Conservation (phyloP, 139 green algal genomes). For the Coelastrella sp. region DNA sequence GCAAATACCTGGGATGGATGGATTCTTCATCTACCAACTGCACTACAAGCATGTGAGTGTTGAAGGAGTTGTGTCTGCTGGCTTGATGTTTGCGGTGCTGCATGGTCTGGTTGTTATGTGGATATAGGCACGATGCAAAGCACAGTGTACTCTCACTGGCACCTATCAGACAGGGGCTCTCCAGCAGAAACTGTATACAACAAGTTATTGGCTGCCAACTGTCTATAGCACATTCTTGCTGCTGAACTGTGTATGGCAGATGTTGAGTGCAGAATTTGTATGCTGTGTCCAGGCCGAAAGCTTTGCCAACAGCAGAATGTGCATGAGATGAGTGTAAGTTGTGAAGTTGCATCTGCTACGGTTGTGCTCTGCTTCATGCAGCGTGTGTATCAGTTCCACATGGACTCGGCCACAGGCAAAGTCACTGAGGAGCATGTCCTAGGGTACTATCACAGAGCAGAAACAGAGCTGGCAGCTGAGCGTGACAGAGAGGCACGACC, state of each 20-base stretch:
- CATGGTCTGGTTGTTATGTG: no score
- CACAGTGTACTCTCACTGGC: no score
- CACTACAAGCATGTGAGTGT: slow-evolving; percentile 20
- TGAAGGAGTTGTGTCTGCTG: not conserved
- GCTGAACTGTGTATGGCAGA: no score
- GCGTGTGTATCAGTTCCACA: slow-evolving; percentile 31
- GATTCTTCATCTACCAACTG: slow-evolving; percentile 36
- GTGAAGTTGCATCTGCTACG: not conserved
- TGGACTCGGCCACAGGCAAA: not conserved
- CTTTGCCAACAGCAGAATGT: no score
- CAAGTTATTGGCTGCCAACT: no score
- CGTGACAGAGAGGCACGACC: not conserved
- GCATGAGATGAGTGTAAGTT: no score
- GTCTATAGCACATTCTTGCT: no score
- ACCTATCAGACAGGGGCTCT: no score
- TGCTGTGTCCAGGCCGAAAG: no score
- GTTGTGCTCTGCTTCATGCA: not conserved
- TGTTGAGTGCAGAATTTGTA: no score
- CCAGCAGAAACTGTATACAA: no score
- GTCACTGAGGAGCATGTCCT: slow-evolving; percentile 54
- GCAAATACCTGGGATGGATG: slow-evolving; percentile 24
- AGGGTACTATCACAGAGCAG: slow-evolving; percentile 30
- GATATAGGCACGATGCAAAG: no score
- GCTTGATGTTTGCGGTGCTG: not conserved
- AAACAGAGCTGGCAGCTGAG: slow-evolving; percentile 15